Evolutionary conservation across 2,329 filamentous ascomycete genomes (phyloP).

Genomic region (Exophiala phaeomuriformis): DNA sequence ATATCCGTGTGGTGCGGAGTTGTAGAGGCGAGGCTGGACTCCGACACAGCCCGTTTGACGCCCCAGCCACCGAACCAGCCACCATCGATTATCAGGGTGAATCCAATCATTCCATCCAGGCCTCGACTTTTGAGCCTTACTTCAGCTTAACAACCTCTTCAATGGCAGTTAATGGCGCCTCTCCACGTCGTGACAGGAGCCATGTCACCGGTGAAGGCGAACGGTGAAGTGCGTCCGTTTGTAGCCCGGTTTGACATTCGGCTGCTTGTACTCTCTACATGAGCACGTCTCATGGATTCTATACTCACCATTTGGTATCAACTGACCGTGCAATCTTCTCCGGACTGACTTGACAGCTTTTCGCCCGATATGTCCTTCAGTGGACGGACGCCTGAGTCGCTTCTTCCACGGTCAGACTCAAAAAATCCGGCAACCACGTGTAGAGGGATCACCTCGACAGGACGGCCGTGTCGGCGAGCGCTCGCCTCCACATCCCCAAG

Average conservation of each 20-base stretch:
- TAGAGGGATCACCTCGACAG: constrained; percentile 73
- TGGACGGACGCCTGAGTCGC: constrained; percentile 69
- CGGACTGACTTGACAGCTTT: constrained; percentile 1
- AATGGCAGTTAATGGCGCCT: not conserved
- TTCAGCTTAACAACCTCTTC: not conserved
- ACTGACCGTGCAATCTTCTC: not conserved
- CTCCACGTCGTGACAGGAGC: not conserved
- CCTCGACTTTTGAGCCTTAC: not conserved
- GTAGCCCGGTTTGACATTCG: not conserved
- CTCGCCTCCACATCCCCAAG: constrained; percentile 45
- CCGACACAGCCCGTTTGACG: not conserved
- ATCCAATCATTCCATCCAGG: not conserved
- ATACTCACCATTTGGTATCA: not conserved
- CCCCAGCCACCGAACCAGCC: constrained; percentile 5
- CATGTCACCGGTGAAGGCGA: not conserved
- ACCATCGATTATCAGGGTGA: too few species aligned
- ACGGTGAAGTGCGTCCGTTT: not conserved
- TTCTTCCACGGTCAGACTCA: constrained; percentile 72
- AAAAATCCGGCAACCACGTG: constrained; percentile 79
- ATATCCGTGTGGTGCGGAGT: too few species aligned
- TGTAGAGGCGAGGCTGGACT: not conserved
- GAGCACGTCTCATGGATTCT: not conserved
- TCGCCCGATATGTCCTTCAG: constrained; percentile 53
- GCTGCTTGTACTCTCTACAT: not conserved
- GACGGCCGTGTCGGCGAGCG: constrained; percentile 73